Evolutionary conservation across 805 yeast genomes (phyloP).

Genomic region (Diddensiella santjacobensis): DNA sequence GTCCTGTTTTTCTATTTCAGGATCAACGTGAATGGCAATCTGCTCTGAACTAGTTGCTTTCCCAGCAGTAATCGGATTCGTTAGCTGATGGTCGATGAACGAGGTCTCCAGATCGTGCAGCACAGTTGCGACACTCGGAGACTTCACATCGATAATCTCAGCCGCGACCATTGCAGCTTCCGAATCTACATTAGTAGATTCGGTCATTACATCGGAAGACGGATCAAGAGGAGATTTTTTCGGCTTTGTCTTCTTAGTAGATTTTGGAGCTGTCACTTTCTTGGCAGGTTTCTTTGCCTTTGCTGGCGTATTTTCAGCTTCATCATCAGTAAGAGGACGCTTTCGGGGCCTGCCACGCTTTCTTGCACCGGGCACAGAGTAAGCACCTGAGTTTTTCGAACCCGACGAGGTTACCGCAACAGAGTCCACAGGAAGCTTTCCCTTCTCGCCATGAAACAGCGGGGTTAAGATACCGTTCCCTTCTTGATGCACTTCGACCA

Average conservation of each 20-base stretch:
- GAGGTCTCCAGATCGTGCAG: neutral
- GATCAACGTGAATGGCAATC: neutral
- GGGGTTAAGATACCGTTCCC: constrained; percentile 18
- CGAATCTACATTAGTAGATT: neutral
- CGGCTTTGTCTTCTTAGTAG: neutral
- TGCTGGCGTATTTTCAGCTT: neutral
- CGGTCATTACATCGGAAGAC: neutral
- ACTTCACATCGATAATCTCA: neutral
- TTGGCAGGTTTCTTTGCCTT: neutral
- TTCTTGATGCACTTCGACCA: constrained; percentile 10
- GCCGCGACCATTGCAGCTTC: constrained; percentile 6
- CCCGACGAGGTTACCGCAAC: neutral
- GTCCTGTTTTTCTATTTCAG: neutral
- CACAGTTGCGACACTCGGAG: neutral
- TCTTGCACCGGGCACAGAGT: constrained; percentile 8
- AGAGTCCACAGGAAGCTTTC: neutral
- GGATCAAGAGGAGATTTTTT: neutral
- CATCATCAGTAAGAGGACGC: constrained; percentile 10
- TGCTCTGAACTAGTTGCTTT: neutral
- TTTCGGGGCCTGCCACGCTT: constrained; percentile 28
- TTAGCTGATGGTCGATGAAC: neutral
- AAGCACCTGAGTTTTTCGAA: constrained; percentile 2
- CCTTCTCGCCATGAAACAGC: constrained; percentile 28
- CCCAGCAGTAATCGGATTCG: neutral
- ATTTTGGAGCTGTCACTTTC: constrained; percentile 13